phyloP scores from a whole-genome alignment of 192 early-diverging fungal genomes.

The Pilaira anomala region DNA sequence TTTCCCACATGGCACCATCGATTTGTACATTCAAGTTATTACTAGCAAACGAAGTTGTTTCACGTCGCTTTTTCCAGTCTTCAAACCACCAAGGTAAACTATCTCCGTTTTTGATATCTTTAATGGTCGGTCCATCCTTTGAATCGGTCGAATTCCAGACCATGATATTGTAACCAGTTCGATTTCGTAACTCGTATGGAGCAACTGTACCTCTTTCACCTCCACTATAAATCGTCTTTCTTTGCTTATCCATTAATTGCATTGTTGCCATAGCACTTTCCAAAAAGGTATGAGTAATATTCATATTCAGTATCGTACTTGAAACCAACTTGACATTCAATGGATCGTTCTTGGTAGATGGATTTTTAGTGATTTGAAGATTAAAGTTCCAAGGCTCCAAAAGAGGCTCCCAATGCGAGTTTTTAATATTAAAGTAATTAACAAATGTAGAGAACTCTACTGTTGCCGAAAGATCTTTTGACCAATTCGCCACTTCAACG shows the following conservation, averaged over 20 bases:
- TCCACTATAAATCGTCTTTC: constrained; percentile 13
- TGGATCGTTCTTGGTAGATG: constrained; percentile 19
- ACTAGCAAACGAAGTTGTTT: constrained; percentile 47
- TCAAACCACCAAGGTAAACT: constrained; percentile 94
- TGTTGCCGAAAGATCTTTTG: constrained; percentile 53
- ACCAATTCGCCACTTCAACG: constrained; percentile 85
- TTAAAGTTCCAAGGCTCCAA: constrained; percentile 86
- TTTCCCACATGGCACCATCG: constrained; percentile 81
- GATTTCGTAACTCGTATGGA: constrained; percentile 87
- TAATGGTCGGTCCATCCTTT: constrained; percentile 66
- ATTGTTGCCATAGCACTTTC: constrained; percentile 63
- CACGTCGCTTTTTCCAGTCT: constrained; percentile 91
- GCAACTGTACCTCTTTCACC: constrained; percentile 35
- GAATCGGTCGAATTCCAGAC: constrained; percentile 77
- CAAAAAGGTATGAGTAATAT: constrained; percentile 80
- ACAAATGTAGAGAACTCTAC: constrained; percentile 67
- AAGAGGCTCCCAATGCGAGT: constrained; percentile 98
- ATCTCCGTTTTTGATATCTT: constrained; percentile 64
- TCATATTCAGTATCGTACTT: constrained; percentile 75
- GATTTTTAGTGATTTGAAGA: constrained; percentile 35
- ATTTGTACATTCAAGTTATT: constrained; percentile 87
- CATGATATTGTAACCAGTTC: constrained; percentile 85
- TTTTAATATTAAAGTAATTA: constrained; percentile 96
- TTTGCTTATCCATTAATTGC: constrained; percentile 46
- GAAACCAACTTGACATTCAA: constrained; percentile 65